Conservation (phyloP, 768 basidiomycete species). For the Xanthoconium purpureum region DNA sequence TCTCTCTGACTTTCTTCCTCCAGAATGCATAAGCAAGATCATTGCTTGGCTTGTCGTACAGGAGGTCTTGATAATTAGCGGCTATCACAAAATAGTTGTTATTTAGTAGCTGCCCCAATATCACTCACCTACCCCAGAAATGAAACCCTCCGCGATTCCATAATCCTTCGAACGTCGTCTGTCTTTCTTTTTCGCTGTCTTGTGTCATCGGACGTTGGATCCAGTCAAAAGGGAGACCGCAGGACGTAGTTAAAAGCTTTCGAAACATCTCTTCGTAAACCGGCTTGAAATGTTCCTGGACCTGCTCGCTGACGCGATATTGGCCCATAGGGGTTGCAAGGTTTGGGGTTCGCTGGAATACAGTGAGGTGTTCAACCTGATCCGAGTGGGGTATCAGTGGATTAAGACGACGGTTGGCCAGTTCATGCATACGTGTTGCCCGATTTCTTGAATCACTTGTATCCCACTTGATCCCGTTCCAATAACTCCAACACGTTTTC, state of each 20-base stretch:
- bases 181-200: slow-evolving; percentile 11
- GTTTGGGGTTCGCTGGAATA: slow-evolving; percentile 19
- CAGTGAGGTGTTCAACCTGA: slow-evolving; percentile 7
- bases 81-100: not conserved
- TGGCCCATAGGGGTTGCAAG: slow-evolving; percentile 13
- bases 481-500: slow-evolving; percentile 16
- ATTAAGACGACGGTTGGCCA: not conserved
- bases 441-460: slow-evolving; percentile 15
- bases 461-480: slow-evolving; percentile 17
- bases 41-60: not conserved
- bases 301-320: slow-evolving; percentile 3
- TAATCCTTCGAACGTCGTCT: slow-evolving; percentile 1
- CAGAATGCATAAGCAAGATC: slow-evolving; percentile 6
- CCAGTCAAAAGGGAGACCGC: not conserved
- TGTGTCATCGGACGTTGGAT: slow-evolving; percentile 9
- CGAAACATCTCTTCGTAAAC: slow-evolving; percentile 5
- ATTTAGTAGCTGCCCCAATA: too few relatives aligned
- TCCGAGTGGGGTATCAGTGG: not conserved
- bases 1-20: slow-evolving; percentile 5
- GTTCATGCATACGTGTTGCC: slow-evolving; percentile 1
- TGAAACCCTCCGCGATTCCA: slow-evolving; percentile 11
- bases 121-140: slow-evolving; percentile 7
- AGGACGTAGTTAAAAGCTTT: slow-evolving; percentile 2
- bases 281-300: slow-evolving; percentile 11
- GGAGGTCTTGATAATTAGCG: slow-evolving; percentile 7